Conservation (phyloP, 2,329 filamentous ascomycete genomes). For the Neophaeococcomyces mojaviensis region DNA sequence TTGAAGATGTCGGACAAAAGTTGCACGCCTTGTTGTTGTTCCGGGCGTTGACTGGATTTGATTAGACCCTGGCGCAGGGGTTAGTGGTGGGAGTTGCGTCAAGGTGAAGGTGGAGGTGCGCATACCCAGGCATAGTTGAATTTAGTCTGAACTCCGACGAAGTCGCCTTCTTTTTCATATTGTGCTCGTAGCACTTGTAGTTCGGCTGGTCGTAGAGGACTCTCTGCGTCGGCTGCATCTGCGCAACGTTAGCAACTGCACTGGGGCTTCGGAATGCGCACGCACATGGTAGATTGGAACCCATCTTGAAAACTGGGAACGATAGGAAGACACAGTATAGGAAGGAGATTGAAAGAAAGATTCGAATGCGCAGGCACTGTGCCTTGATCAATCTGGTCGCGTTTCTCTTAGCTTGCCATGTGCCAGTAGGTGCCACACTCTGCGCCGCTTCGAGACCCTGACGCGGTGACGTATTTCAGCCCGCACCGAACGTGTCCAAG, state of each 20-base stretch:
- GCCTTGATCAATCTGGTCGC: not conserved
- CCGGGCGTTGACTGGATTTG: conserved; percentile 73
- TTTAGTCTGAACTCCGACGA: conserved; percentile 94
- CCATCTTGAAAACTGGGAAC: not conserved
- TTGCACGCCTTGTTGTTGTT: conserved; percentile 91
- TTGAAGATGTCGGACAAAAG: conserved; percentile 96
- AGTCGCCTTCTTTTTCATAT: conserved; percentile 95
- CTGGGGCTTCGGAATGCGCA: not conserved
- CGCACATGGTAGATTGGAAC: conserved; percentile 44
- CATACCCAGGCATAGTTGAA: conserved; percentile 99
- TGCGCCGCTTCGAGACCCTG: not conserved
- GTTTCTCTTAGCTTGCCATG: not conserved
- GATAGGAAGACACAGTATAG: not conserved
- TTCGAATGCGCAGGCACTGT: not conserved
- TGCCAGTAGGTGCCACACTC: conserved; percentile 4
- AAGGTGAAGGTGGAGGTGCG: not conserved
- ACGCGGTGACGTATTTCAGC: too few species aligned
- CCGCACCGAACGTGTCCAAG: too few species aligned
- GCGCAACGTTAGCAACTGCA: conserved; percentile 23
- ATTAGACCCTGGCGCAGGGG: conserved; percentile 65
- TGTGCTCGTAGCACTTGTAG: conserved; percentile 86
- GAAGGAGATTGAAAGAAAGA: not conserved
- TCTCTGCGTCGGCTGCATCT: conserved; percentile 98
- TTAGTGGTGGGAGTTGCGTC: not conserved
- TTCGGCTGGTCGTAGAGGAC: conserved; percentile 83